Evolutionary conservation across 257 asterid genomes (phyloP), one percentile per base, ranked within the genome.

Genomic region (Hygrophila difformis): DNA sequence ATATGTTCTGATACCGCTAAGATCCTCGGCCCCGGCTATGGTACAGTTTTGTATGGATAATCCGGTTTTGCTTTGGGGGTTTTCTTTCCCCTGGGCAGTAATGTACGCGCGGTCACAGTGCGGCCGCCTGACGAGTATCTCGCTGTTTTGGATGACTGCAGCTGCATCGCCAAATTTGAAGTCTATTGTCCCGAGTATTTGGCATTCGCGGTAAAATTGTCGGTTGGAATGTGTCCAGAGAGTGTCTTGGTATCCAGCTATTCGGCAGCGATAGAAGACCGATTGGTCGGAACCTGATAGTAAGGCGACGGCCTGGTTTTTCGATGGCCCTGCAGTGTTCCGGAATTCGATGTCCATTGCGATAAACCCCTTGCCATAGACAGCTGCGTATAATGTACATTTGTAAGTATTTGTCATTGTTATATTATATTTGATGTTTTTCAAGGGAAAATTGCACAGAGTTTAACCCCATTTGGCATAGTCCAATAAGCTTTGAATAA

Each of bases 301-400:
- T 18, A 72, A 50, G 3, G 79, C 79, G 16, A 72, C 70, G 0
- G 70, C 79, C 43, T 72, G 79, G 5, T 43, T 42, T 0, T 20
- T 49, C 22, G 0, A 35, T 2, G 73, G 53, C 0, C 76, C 73
- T 0, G 73, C 70, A 0, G 65, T 60, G 67, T 72, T 72, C 5
- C 6, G 44, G 39, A 72, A 72, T 26, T 67, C 59, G 12, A 72
- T 64, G 44, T 60, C 70, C 45, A 55, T 54, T 3, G 73, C 79
- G 2, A 72, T 64, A 47, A 72, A 72, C 18, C 73, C 67, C 9
- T 19, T 37, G 7, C 79, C 79, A 22, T 31, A 19, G 11, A 42
- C 68, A 10, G 70, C 76, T 72, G 47, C 28, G n/a, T n/a, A n/a
- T n/a, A n/a, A 26, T 23, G 8, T 23, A 31, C 8, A 8, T 8